Evolutionary conservation across 257 asterid species (phyloP), one percentile per base, ranked within the genome.

Genomic region (Linderniella brevidens): DNA sequence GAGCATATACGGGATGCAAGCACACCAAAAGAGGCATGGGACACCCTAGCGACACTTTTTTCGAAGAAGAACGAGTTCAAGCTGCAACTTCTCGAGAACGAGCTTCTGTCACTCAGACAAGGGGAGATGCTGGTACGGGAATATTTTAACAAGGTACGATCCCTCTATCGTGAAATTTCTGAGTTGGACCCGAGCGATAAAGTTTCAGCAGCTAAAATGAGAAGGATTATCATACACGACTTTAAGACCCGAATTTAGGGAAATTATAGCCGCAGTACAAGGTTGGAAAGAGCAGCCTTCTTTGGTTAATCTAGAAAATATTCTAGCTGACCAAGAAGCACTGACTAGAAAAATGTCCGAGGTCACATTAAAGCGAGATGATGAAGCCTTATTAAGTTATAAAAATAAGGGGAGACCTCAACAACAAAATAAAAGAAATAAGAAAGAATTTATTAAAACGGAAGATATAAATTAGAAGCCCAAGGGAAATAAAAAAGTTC

Each of bases 51-150:
- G 29, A 1, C 0, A 4, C 14, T 32, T 0, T 62, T 57, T 9
- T 19, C 52, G 0, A 49, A 49, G 37, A 62, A 42, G 41, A 55
- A 62, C 32, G 53, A 62, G 5, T 37, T 41, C 1, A 54, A 29
- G 13, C 17, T 63, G 8, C 60, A 63, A 8, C 51, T 16, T 13
- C 19, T 63, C 0, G 51, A 58, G 3, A 25, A 25, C 32, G 32
- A 25, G 32, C 32, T 25, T 25, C 32, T 25, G 32, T 25, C 32
- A 25, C 3, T 40, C 14, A 13, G 14, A 11, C 44, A 40, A 40
- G 14, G 44, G 15, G 44, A 40, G 13, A 40, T 40, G 44, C 9
- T 9, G 44, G 9, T 40, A 2, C 14, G 14, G 5, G 14, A 40
- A 40, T 40, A 40, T 13, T 40, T 40, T 13, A 11, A 40, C 9